A percentile compares a stretch with the other conserved stretches of the same genome.
Evolutionary conservation across 805 yeast species (phyloP).

Genomic region (Starmerella floris): DNA sequence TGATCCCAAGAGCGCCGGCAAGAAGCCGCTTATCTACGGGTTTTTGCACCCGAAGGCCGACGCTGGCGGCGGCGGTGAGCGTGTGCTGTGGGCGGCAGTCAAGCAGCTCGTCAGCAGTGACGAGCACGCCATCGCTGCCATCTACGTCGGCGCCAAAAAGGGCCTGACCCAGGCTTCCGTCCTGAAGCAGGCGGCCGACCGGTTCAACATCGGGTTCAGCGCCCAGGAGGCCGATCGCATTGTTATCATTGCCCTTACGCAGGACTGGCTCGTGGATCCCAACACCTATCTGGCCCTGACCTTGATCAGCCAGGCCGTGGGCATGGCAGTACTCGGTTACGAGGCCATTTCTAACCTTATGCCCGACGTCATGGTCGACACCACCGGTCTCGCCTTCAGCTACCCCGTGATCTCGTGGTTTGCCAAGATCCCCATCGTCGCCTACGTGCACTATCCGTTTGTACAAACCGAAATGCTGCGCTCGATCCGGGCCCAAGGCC

Average conservation of each 20-base stretch:
- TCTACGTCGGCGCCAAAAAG: conserved; percentile 52
- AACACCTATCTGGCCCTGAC: conserved; percentile 67
- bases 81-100: conserved; percentile 91
- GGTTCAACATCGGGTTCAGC: conserved; percentile 41
- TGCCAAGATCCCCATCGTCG: conserved; percentile 58
- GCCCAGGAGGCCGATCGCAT: conserved; percentile 38
- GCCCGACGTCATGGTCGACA: conserved; percentile 90
- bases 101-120: conserved; percentile 43
- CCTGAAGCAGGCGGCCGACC: conserved; percentile 29
- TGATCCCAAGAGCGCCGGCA: conserved; percentile 1
- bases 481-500: conserved; percentile 12
- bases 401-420: conserved; percentile 51
- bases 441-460: conserved; percentile 92
- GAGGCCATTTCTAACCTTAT: conserved; percentile 54
- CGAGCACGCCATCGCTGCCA: conserved; percentile 41
- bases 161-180: conserved; percentile 36
- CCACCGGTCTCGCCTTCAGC: conserved; percentile 85
- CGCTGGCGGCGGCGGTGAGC: conserved; percentile 97
- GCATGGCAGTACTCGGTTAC: conserved; percentile 52
- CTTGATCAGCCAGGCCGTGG: conserved; percentile 74
- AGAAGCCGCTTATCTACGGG: conserved; percentile 42
- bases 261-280: conserved; percentile 52
- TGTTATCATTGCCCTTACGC: conserved; percentile 46
- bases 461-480: conserved; percentile 69
- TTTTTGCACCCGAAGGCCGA: conserved; percentile 92